Evolutionary conservation across 2,329 filamentous ascomycete genomes (phyloP), one percentile per base, ranked within the genome.

Genomic region (Pyrenophora seminiperda): DNA sequence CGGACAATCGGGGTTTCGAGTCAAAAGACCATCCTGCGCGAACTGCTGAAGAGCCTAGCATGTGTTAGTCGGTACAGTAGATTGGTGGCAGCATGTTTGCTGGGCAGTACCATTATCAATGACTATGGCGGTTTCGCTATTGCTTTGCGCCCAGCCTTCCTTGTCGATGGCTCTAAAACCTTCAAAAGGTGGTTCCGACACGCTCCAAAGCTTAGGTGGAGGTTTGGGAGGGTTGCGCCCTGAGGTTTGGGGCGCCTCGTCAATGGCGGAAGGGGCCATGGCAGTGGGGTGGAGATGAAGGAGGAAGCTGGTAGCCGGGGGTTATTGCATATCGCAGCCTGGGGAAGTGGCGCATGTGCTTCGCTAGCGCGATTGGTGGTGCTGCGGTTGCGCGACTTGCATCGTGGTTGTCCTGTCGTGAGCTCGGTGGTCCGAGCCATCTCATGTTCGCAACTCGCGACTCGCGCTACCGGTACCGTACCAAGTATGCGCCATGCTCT

Each of bases 1-100:
- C 81, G 54, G 83, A 82, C 47, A 97, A 80, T 57, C 90, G 85
- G 1, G 94, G 94, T n/a, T 80, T 78, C 55, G 85, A 79, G 67
- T 97, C 93, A 69, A 96, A 96, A 6, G 92, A 96, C 92, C 93
- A 99, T 59, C 94, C 94, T 44, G 93, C 93, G 74, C 95, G 91
- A 52, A 97, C 85, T 24, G 87, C 81, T 44, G 89, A 95, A 18
- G 93, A 94, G 61, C 94, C 92, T 96, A 63, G 20, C 10, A 34
- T 18, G 22, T 40, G 49, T 71, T 47, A 64, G 61, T 38, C 43
- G 33, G 31, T 27, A 42, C 27, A 10, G 36, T 22, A 37, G 41
- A 18, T 43, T 41, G 24, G 44, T 40, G 39, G 40, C 29, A 37
- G 39, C 27, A 20, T 40, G 17, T 34, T 24, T 11, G 14, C 20